phyloP scores from a whole-genome alignment of 768 basidiomycete genomes.

The Trametes cingulata region DNA sequence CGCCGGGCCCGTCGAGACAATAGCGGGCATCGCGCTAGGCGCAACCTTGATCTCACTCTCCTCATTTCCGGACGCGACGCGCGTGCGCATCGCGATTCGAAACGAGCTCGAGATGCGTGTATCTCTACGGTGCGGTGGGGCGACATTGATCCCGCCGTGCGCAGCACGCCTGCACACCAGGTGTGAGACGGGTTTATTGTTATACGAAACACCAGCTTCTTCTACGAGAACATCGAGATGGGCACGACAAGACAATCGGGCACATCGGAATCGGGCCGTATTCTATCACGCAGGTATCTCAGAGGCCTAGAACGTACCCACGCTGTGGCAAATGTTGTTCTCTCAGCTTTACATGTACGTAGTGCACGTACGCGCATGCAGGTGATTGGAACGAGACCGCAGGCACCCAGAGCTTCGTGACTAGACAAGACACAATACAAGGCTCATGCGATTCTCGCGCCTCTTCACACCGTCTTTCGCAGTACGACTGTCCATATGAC shows the following conservation, averaged over 20 bases:
- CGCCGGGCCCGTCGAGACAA: neutral
- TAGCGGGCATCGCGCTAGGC: neutral
- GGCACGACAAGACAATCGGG: neutral
- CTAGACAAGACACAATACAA: no score
- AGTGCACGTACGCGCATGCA: no score
- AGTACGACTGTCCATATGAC: neutral
- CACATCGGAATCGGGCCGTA: slow-evolving; percentile 3
- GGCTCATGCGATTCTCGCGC: no score
- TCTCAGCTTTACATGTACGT: no score
- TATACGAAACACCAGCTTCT: neutral
- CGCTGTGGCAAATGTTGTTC: neutral
- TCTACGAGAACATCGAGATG: neutral
- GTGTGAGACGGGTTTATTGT: slow-evolving; percentile 5
- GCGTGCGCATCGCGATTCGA: neutral
- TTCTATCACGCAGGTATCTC: neutral
- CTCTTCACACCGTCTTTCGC: no score
- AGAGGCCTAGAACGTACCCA: no score
- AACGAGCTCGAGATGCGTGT: neutral
- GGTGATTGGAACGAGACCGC: no score
- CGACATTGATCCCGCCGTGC: slow-evolving; percentile 2
- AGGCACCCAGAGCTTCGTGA: no score
- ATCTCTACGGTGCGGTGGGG: neutral
- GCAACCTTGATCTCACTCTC: neutral
- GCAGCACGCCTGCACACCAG: neutral
- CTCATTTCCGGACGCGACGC: neutral